Evolutionary conservation across 2,329 filamentous ascomycete species (phyloP).

Genomic region (Fusarium sp.): DNA sequence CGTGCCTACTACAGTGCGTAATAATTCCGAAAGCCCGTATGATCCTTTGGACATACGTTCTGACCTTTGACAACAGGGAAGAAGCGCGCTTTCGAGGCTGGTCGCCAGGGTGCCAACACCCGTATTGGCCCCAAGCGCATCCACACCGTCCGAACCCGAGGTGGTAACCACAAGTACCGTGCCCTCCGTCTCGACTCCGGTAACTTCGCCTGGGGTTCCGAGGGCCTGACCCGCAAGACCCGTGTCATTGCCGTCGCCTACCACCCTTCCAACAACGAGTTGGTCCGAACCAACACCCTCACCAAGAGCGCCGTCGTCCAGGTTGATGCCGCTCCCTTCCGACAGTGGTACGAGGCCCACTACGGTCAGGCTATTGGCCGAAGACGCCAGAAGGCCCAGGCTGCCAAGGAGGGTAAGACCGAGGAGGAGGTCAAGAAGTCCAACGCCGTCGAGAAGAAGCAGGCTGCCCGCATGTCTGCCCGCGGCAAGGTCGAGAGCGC

Average conservation of each 20-base stretch:
- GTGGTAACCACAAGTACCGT: constrained; percentile 99
- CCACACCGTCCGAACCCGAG: constrained; percentile 95
- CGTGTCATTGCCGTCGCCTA: constrained; percentile 98
- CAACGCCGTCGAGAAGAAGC: constrained; percentile 96
- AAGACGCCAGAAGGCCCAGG: constrained; percentile 86
- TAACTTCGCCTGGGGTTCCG: constrained; percentile 99
- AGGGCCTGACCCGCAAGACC: constrained; percentile 98
- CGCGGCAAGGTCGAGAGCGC: constrained; percentile 91
- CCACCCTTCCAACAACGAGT: constrained; percentile 99
- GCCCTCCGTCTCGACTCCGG: constrained; percentile 97
- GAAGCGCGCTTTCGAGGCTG: constrained; percentile 99
- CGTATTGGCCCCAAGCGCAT: constrained; percentile 98
- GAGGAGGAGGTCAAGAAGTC: constrained; percentile 88
- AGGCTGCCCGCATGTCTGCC: constrained; percentile 84
- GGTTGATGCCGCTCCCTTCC: constrained; percentile 98
- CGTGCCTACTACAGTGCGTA: constrained; percentile 88
- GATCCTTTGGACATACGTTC: constrained; percentile 71
- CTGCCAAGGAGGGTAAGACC: constrained; percentile 68
- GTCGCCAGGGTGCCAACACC: constrained; percentile 99
- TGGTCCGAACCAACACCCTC: constrained; percentile 99
- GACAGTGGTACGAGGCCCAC: constrained; percentile 99
- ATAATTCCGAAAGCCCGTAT: constrained; percentile 75
- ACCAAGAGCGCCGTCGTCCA: constrained; percentile 99
- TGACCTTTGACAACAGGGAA: constrained; percentile 82
- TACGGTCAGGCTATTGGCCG: constrained; percentile 93